Conservation (phyloP, 2,329 filamentous ascomycete species). For the Mariannaea elegans region DNA sequence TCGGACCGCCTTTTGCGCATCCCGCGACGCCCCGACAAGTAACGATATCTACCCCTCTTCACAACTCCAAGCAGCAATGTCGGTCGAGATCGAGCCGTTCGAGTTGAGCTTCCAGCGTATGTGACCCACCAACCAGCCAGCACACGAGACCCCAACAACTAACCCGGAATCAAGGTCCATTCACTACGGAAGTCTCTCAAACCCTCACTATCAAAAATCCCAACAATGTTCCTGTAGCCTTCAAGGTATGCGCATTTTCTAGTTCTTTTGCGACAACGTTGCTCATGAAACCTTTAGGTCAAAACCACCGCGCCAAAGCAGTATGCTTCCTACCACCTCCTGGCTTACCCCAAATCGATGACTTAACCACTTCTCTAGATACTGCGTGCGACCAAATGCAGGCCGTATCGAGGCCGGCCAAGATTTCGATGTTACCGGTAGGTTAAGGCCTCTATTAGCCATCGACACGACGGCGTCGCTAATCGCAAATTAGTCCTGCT, state of each 20-base stretch:
- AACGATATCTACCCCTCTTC: not conserved
- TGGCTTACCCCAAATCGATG: conserved; percentile 22
- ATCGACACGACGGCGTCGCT: conserved; percentile 10
- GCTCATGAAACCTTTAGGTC: conserved; percentile 67
- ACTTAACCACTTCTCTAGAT: conserved; percentile 64
- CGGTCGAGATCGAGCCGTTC: conserved; percentile 88
- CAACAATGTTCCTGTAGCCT: conserved; percentile 69
- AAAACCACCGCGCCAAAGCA: conserved; percentile 99
- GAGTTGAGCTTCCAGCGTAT: conserved; percentile 95
- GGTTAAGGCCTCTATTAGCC: conserved; percentile 35
- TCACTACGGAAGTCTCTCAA: conserved; percentile 72
- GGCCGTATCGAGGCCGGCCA: conserved; percentile 92
- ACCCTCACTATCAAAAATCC: conserved; percentile 72
- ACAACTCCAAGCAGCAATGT: conserved; percentile 70
- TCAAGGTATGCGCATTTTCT: conserved; percentile 66
- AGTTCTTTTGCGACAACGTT: conserved; percentile 3
- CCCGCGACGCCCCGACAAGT: conserved; percentile 33
- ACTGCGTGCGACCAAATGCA: conserved; percentile 97
- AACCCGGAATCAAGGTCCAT: conserved; percentile 62
- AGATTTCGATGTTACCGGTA: conserved; percentile 93
- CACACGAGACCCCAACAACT: conserved; percentile 25
- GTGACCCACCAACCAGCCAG: conserved; percentile 46
- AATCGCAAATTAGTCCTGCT: conserved; percentile 74
- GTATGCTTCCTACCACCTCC: conserved; percentile 60
- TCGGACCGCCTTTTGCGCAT: conserved; percentile 22